Conservation (phyloP, 495 filamentous ascomycete genomes). For the Trichoderma asperelloides region DNA sequence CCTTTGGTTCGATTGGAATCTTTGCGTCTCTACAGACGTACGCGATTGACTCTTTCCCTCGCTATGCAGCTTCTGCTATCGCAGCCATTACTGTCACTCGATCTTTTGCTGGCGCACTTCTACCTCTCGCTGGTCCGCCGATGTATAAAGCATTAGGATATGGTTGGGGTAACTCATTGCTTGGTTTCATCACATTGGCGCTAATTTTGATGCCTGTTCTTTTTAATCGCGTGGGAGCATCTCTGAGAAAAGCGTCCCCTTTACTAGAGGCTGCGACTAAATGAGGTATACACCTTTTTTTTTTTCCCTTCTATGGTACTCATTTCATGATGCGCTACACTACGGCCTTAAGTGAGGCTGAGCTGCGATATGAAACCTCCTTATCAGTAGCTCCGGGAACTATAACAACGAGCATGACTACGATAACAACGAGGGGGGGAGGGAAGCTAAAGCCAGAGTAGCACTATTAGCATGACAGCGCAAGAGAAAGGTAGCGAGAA, state of each 20-base stretch:
- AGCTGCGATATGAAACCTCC: no score
- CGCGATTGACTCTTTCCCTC: slow-evolving; percentile 47
- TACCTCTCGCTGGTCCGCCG: slow-evolving; percentile 43
- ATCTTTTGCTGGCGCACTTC: slow-evolving; percentile 45
- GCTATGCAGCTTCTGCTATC: slow-evolving; percentile 52
- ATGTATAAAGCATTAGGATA: slow-evolving; percentile 48
- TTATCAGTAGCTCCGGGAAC: no score
- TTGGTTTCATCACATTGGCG: slow-evolving; percentile 42
- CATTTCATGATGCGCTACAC: no score
- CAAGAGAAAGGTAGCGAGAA: no score
- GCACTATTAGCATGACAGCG: no score
- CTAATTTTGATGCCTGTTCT: not conserved
- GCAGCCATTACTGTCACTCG: slow-evolving; percentile 47
- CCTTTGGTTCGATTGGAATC: slow-evolving; percentile 43
- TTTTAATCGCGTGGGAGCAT: not conserved
- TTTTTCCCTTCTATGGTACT: no score
- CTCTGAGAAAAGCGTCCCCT: not conserved
- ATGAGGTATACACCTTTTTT: not conserved
- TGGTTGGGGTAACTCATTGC: slow-evolving; percentile 53
- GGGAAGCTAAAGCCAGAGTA: no score
- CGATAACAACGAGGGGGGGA: no score
- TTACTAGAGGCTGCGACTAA: not conserved
- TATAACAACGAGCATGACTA: no score
- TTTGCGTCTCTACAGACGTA: slow-evolving; percentile 49
- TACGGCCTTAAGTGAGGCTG: no score